Conservation (phyloP, 139 green algal species). For the Prasinococcaceae sp. region DNA sequence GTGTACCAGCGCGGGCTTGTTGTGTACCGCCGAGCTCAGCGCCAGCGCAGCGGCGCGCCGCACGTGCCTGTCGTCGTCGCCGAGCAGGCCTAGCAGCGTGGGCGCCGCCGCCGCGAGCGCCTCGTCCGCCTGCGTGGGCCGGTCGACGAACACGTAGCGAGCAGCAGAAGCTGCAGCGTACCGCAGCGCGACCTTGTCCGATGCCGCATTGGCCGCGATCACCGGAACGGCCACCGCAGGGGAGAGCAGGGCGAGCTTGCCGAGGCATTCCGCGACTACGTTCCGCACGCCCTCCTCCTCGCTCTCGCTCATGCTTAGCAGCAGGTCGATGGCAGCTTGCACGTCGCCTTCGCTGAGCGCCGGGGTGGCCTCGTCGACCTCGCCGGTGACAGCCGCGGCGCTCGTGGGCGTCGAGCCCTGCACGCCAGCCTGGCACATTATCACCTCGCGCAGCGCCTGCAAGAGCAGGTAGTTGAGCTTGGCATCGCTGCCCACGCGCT, state of each 20-base stretch:
- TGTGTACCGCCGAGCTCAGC: conserved; percentile 51
- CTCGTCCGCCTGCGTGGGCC: no score
- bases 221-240: conserved; percentile 30
- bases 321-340: conserved; percentile 53
- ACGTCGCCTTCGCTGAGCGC: not conserved
- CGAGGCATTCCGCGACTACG: conserved; percentile 86
- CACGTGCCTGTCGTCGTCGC: conserved; percentile 49
- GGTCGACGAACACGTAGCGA: no score
- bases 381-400: not conserved
- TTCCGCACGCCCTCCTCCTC: conserved; percentile 66
- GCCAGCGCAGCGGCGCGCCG: conserved; percentile 57
- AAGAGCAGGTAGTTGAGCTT: conserved; percentile 58
- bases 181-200: no score
- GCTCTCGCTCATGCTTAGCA: conserved; percentile 44
- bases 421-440: no score
- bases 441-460: conserved; percentile 69
- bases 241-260: conserved; percentile 55
- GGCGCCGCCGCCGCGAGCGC: no score
- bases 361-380: not conserved
- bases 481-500: conserved; percentile 25
- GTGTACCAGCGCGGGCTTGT: conserved; percentile 44
- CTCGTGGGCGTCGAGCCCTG: no score
- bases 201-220: conserved; percentile 11
- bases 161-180: no score
- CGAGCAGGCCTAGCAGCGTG: conserved; percentile 51